Conservation (phyloP, 2,329 filamentous ascomycete genomes). For the Claviceps spartinae region DNA sequence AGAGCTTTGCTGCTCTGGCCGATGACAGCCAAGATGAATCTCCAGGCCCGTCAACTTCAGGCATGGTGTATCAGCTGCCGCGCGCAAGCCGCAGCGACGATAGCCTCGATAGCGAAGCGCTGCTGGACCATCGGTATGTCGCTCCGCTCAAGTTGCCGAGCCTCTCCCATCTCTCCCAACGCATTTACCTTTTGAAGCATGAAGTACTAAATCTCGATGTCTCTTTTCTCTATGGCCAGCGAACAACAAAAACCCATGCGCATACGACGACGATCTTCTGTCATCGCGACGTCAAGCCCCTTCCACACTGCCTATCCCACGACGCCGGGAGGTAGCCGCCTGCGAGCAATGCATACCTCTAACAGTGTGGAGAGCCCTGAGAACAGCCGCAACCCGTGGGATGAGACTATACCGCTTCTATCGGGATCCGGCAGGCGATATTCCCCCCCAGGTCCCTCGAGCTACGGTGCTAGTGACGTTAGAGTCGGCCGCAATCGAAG, state of each 20-base stretch:
- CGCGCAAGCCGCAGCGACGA: slow-evolving; percentile 58
- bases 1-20: slow-evolving; percentile 60
- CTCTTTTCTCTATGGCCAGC: slow-evolving; percentile 21
- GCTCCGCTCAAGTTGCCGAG: neutral
- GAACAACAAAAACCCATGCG: slow-evolving; percentile 50
- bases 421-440: slow-evolving; percentile 18
- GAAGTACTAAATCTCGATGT: neutral
- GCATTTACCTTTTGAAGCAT: neutral
- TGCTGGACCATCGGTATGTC: slow-evolving; percentile 70
- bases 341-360: slow-evolving; percentile 22
- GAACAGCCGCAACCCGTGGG: slow-evolving; percentile 24
- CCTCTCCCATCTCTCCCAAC: neutral
- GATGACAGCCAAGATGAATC: slow-evolving; percentile 36
- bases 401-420: slow-evolving; percentile 44
- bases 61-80: slow-evolving; percentile 38
- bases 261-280: slow-evolving; percentile 48
- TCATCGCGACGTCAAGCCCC: slow-evolving; percentile 22
- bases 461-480: slow-evolving; percentile 31
- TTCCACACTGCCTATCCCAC: slow-evolving; percentile 21
- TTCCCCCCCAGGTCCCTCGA: slow-evolving; percentile 14
- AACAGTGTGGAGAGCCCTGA: slow-evolving; percentile 34
- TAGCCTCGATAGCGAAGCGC: slow-evolving; percentile 76
- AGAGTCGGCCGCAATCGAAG: slow-evolving; percentile 22
- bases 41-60: slow-evolving; percentile 21
- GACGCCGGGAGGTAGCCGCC: slow-evolving; percentile 18